phyloP scores from a whole-genome alignment of 2,329 filamentous ascomycete species.

The Nemania sp. region DNA sequence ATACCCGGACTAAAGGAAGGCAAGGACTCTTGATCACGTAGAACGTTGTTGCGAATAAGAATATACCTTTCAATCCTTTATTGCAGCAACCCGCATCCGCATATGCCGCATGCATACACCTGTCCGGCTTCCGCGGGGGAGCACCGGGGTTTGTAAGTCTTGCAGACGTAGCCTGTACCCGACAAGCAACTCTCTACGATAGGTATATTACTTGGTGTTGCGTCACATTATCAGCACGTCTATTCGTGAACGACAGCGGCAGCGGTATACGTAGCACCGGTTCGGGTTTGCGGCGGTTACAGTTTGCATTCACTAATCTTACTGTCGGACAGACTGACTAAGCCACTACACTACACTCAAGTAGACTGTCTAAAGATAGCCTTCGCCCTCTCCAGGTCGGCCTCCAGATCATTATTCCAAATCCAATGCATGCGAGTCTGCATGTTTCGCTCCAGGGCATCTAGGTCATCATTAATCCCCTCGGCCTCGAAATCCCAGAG shows the following conservation, averaged over 20 bases:
- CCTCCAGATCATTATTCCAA: constrained; percentile 52
- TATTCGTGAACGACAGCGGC: background rate
- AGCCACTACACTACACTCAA: constrained; percentile 12
- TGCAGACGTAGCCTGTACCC: no score
- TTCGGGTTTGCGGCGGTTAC: background rate
- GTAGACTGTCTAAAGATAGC: constrained; percentile 47
- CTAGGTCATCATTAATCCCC: constrained; percentile 49
- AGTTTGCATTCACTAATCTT: background rate
- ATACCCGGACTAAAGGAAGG: no score
- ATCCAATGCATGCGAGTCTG: constrained; percentile 53
- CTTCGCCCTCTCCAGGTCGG: constrained; percentile 54
- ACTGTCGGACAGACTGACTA: background rate
- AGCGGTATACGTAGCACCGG: background rate
- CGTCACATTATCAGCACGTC: background rate
- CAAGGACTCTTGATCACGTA: no score
- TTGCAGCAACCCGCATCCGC: no score
- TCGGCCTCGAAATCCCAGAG: constrained; percentile 59
- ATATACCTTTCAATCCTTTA: no score
- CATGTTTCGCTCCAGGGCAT: constrained; percentile 53
- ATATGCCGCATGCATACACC: no score
- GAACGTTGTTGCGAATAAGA: no score
- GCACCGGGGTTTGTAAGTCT: no score
- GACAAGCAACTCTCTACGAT: no score
- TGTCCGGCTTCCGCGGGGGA: no score
- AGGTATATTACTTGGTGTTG: background rate